phyloP scores from a whole-genome alignment of 2,329 filamentous ascomycete genomes.

The Samsoniella hepiali region DNA sequence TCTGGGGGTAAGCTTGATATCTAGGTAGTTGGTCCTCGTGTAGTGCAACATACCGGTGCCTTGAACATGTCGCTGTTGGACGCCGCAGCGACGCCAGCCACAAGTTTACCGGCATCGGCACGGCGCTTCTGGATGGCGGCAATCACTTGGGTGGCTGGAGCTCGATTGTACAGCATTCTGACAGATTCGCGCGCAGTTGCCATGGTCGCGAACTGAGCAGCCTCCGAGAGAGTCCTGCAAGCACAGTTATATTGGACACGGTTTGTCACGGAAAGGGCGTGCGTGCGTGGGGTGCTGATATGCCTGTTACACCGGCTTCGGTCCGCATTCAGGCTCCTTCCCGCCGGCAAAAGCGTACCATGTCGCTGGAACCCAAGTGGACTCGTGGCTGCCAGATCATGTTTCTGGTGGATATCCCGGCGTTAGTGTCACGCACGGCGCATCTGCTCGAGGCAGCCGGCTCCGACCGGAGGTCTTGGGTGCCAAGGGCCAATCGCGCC shows the following conservation, averaged over 20 bases:
- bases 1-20: not conserved
- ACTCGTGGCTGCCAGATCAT: constrained; percentile 3
- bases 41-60: constrained; percentile 53
- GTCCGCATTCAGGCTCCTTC: not conserved
- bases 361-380: not conserved
- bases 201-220: not conserved
- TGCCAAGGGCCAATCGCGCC: not conserved
- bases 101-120: constrained; percentile 66
- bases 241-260: not conserved
- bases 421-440: not conserved
- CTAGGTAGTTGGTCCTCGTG: not conserved
- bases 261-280: constrained; percentile 9
- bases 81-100: constrained; percentile 72
- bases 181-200: not conserved
- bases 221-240: not conserved
- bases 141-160: constrained; percentile 31
- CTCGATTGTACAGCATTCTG: not conserved
- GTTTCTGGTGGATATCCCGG: constrained; percentile 4
- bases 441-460: not conserved
- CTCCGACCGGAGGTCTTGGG: not conserved
- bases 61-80: constrained; percentile 84
- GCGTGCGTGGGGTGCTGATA: not conserved
- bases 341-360: not conserved
- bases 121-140: constrained; percentile 66
- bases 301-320: constrained; percentile 1